These are phyloP conservation scores for Stevia rebaudiana DNA, from an alignment of 140 eudicot genomes.

Conservation along the genomic window DNA sequence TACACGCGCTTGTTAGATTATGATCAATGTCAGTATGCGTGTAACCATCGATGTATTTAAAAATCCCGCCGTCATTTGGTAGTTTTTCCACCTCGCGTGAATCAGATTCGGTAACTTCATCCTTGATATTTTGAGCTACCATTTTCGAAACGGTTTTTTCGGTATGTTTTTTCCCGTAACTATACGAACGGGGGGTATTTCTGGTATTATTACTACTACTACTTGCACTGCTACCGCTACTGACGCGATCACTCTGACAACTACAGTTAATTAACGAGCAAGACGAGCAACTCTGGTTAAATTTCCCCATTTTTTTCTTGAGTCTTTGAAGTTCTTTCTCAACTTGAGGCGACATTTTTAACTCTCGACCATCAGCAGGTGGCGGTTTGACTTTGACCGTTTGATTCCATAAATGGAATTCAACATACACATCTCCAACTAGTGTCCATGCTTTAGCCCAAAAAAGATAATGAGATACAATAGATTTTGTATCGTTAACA, in stretches of 20 bases:
- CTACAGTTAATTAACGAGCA: conserved; percentile 94
- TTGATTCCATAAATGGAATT: conserved; percentile 50
- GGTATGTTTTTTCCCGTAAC: conserved; percentile 43
- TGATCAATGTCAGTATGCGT: conserved; percentile 47
- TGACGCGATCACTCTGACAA: conserved; percentile 90
- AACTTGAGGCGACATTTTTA: conserved; percentile 77
- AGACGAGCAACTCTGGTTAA: conserved; percentile 59
- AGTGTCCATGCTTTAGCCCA: conserved; percentile 96
- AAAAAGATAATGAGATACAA: conserved; percentile 51
- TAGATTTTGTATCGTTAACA: conserved; percentile 26
- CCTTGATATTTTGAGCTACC: conserved; percentile 1
- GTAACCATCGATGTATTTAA: conserved; percentile 52
- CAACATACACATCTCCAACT: conserved; percentile 89
- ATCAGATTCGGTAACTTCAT: conserved; percentile 27
- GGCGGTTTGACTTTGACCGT: conserved; percentile 45
- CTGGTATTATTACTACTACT: conserved; percentile 58
- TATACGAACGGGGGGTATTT: conserved; percentile 17
- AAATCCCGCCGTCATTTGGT: conserved; percentile 80
- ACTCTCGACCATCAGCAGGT: conserved; percentile 33
- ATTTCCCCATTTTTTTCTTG: conserved; percentile 72
- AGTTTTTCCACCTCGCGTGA: too few species aligned
- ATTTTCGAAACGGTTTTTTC: conserved; percentile 43
- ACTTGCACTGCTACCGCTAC: conserved; percentile 94
- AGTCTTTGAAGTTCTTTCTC: conserved; percentile 79
- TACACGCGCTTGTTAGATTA: conserved; percentile 50